A percentile compares a stretch with the other conserved stretches of the same genome.
Evolutionary conservation across 768 basidiomycete genomes (phyloP).

Genomic region (Pleurotus cornucopiae): DNA sequence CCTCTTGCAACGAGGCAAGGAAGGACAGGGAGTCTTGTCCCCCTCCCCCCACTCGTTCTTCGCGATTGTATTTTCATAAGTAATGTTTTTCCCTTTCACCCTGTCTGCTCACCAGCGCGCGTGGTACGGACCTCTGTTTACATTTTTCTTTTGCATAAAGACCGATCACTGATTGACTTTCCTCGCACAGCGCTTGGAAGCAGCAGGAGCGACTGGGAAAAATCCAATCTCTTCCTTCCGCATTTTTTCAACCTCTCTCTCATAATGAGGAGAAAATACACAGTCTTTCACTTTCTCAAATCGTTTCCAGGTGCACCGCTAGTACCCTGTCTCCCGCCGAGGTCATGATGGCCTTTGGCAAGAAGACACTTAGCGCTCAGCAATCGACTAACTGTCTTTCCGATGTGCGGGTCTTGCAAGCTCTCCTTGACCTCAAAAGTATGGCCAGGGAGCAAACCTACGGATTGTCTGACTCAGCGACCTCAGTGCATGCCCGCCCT

Average conservation of each 20-base stretch:
- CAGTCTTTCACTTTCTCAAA: conserved; percentile 4
- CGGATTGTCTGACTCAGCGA: background rate
- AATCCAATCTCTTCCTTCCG: background rate
- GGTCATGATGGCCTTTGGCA: conserved; percentile 4
- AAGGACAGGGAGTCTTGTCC: background rate
- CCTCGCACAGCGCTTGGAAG: conserved; percentile 5
- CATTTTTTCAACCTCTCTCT: conserved; percentile 2
- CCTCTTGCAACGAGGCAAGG: conserved; percentile 1
- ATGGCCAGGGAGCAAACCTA: background rate
- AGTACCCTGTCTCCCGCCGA: background rate
- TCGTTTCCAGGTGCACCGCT: background rate
- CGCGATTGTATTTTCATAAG: background rate
- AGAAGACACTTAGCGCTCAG: conserved; percentile 1
- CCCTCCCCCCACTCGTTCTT: conserved; percentile 2
- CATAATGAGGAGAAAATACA: background rate
- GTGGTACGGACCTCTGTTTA: background rate
- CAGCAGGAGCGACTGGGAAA: conserved; percentile 3
- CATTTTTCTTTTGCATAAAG: background rate
- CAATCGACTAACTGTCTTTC: conserved; percentile 2
- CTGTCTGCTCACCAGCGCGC: conserved; percentile 5
- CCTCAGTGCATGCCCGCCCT: conserved; percentile 14
- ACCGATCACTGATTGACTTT: background rate
- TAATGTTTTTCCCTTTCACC: conserved; percentile 8
- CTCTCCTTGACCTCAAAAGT: background rate
- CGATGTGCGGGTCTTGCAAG: background rate